These are phyloP conservation scores for Mucor mucedo DNA, from an alignment of 371 early-diverging fungal genomes.

Conservation along the genomic window DNA sequence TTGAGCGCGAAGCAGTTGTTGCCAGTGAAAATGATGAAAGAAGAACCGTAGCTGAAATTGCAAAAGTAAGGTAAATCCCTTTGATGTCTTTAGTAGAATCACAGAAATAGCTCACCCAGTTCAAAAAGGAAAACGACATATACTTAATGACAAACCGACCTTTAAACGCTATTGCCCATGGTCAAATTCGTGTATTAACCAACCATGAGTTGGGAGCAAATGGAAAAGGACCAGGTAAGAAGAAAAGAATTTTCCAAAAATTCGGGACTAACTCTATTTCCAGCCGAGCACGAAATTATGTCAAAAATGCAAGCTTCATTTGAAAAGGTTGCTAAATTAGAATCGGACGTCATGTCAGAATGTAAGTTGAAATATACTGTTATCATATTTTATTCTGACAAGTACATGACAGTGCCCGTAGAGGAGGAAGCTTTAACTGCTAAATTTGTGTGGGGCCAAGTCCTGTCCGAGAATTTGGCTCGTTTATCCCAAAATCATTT, in stretches of 20 bases:
- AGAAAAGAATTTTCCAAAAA: background rate
- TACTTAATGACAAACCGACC: slow-evolving; percentile 78
- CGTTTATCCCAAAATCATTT: slow-evolving; percentile 70
- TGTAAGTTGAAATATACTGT: slow-evolving; percentile 36
- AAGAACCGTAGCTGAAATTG: slow-evolving; percentile 59
- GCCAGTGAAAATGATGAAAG: slow-evolving; percentile 9
- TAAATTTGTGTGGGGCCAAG: slow-evolving; percentile 77
- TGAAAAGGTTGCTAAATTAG: slow-evolving; percentile 60
- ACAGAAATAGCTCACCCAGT: too few species aligned
- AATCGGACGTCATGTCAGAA: slow-evolving; percentile 65
- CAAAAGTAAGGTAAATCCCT: slow-evolving; percentile 28
- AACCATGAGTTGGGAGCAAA: slow-evolving; percentile 48
- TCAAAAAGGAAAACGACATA: slow-evolving; percentile 48
- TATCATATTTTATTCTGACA: background rate
- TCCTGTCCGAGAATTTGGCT: slow-evolving; percentile 68
- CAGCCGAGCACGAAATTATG: slow-evolving; percentile 57
- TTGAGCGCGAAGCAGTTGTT: slow-evolving; percentile 67
- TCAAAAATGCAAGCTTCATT: slow-evolving; percentile 57
- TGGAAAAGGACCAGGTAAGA: slow-evolving; percentile 32
- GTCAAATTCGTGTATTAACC: slow-evolving; percentile 64
- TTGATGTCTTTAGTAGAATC: too few species aligned
- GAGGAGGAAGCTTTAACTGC: slow-evolving; percentile 62
- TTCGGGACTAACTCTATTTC: background rate
- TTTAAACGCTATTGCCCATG: slow-evolving; percentile 71
- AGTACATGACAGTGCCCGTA: slow-evolving; percentile 29